Evolutionary conservation across 2,329 filamentous ascomycete species (phyloP), one percentile per base, ranked within the genome.

Genomic region (Cryphonectria naterciae): DNA sequence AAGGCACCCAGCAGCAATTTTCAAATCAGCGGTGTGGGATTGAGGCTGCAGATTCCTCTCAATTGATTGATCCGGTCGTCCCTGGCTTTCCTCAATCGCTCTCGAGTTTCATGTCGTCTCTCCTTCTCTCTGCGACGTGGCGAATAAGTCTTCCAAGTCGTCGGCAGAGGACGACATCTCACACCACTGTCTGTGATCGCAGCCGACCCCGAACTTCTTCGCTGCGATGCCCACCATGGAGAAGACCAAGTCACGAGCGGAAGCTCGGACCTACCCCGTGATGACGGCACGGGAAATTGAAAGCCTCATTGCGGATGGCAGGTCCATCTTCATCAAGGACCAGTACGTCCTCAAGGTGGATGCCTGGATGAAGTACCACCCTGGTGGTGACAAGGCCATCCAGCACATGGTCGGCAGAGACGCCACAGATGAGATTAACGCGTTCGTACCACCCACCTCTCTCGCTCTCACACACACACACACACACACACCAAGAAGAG

Each of bases 351-450:
- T 98, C 75, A 97, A 94, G 82, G 90, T 94, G 43, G 95, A 98
- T 80, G 87, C 91, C 54, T 99, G 94, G 93, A 83, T 97, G 67
- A 89, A 89, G 68, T 98, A 93, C 78, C 96, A 98, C 77, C 96
- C 96, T 17, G 96, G 96, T 70, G 96, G 96, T 75, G 91, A 95
- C 77, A 96, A 94, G 82, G 89, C 95, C 68, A 97, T 99, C 74
- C 85, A 89, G 79, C 96, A 99, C 79, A 96, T 98, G 94, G 89
- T 98, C 72, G 94, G 94, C 73, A 89, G 92, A 81, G 94, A 97
- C 88, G 95, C 94, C 66, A 98, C 95, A 15, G 95, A 98, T 80
- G 96, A 98, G 82, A 91, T 98, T 73, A 93, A 92, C 80, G 93
- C 91, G 93, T 98, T 87, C 66, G 91, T 85, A 62, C 66, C 72